A percentile compares a stretch with the other conserved stretches of the same genome.
phyloP scores from a whole-genome alignment of 345 rosid species.

The Erysimum cheiranthoides region DNA sequence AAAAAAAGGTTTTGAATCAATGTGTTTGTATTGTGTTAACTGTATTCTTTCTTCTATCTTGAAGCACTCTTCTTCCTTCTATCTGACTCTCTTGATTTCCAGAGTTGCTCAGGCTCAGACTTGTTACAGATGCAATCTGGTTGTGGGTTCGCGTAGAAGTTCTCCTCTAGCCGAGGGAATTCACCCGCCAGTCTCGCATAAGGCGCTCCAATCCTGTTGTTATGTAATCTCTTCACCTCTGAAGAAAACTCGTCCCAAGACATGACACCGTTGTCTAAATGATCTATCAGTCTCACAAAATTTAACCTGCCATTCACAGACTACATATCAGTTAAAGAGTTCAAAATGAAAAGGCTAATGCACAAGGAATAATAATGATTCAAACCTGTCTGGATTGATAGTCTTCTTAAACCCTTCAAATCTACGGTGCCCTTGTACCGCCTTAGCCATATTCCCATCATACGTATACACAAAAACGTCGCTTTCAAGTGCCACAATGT shows the following conservation, averaged over 20 bases:
- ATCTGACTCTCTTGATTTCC: constrained; percentile 34
- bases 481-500: constrained; percentile 86
- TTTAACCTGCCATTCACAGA: constrained; percentile 59
- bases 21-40: constrained; percentile 6
- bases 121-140: constrained; percentile 86
- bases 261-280: constrained; percentile 59
- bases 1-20: constrained; percentile 30
- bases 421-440: constrained; percentile 92
- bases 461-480: constrained; percentile 93
- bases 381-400: constrained; percentile 81
- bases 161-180: constrained; percentile 83
- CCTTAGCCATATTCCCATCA: constrained; percentile 99
- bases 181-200: constrained; percentile 66
- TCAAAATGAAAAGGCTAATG: neutral
- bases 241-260: constrained; percentile 81
- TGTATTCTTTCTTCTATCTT: constrained; percentile 35
- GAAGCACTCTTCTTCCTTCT: constrained; percentile 36
- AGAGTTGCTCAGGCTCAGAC: constrained; percentile 42
- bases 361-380: neutral
- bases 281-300: constrained; percentile 75
- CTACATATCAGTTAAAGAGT: neutral
- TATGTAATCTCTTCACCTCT: constrained; percentile 67
- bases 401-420: constrained; percentile 90
- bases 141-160: constrained; percentile 85
- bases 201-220: constrained; percentile 79